phyloP scores from a whole-genome alignment of 345 rosid genomes.

The Eucalyptus curtisii region DNA sequence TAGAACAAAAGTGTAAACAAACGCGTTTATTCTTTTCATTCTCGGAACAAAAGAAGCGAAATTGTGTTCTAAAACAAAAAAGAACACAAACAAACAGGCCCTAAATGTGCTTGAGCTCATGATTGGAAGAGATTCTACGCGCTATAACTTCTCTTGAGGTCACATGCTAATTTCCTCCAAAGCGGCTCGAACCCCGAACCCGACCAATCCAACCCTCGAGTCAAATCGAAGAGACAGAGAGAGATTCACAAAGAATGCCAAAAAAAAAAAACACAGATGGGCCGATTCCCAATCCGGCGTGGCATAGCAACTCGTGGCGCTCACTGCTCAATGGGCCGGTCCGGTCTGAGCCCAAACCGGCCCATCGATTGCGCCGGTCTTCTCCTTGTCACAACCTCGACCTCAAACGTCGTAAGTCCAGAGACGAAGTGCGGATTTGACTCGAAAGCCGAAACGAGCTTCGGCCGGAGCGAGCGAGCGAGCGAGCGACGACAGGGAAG shows the following conservation, averaged over 20 bases:
- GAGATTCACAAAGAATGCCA: neutral
- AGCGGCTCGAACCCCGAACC: neutral
- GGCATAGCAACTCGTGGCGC: neutral
- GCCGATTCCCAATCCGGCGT: neutral
- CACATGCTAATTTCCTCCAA: neutral
- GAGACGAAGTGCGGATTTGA: neutral
- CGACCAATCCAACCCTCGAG: neutral
- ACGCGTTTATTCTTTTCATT: too few species aligned
- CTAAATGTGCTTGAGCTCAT: neutral
- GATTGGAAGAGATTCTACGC: neutral
- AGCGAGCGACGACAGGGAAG: neutral
- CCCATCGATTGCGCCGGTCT: neutral
- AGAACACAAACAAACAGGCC: too few species aligned
- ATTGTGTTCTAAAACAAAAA: too few species aligned
- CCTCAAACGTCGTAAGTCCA: neutral
- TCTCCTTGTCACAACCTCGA: neutral
- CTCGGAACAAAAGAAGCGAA: too few species aligned
- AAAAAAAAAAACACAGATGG: neutral
- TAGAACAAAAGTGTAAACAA: too few species aligned
- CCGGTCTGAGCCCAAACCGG: neutral
- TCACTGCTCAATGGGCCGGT: neutral
- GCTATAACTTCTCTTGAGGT: neutral
- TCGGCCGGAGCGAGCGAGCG: neutral
- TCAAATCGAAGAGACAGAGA: neutral
- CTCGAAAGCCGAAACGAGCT: neutral